A percentile compares a stretch with the other conserved stretches of the same genome.
These are phyloP conservation scores for Fusarium nanum DNA, from an alignment of 2,329 filamentous ascomycete genomes.

Conservation along the genomic window DNA sequence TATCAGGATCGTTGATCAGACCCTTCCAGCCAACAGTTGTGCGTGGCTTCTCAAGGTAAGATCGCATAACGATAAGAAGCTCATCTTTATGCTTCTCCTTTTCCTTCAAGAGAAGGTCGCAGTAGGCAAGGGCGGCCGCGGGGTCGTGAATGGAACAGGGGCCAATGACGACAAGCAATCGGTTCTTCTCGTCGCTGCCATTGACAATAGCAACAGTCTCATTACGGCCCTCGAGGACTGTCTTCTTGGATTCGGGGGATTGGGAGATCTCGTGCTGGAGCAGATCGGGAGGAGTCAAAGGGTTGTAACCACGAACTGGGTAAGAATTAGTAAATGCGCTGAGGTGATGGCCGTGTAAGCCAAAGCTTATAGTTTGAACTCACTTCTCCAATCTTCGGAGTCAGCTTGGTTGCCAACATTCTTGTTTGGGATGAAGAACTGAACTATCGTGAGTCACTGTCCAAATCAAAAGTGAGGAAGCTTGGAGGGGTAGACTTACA, in stretches of 20 bases:
- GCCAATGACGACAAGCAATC: conserved; percentile 81
- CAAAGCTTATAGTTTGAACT: conserved; percentile 47
- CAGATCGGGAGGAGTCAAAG: conserved; percentile 90
- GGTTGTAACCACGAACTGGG: conserved; percentile 88
- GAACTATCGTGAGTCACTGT: conserved; percentile 47
- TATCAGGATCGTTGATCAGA: conserved; percentile 97
- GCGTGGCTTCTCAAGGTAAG: conserved; percentile 97
- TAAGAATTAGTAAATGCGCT: conserved; percentile 41
- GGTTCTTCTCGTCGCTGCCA: conserved; percentile 69
- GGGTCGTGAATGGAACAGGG: conserved; percentile 99
- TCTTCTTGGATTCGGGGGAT: conserved; percentile 66
- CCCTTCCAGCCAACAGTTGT: conserved; percentile 99
- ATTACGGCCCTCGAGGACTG: conserved; percentile 70
- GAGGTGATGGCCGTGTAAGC: not conserved
- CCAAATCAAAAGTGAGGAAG: conserved; percentile 21
- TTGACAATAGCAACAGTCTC: conserved; percentile 77
- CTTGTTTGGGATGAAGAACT: conserved; percentile 82
- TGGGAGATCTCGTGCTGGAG: conserved; percentile 91
- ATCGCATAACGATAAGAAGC: conserved; percentile 95
- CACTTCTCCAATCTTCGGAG: conserved; percentile 87
- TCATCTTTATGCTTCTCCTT: conserved; percentile 91
- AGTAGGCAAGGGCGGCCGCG: conserved; percentile 90
- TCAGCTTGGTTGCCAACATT: conserved; percentile 79
- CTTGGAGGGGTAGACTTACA: conserved; percentile 38
- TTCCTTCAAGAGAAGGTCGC: conserved; percentile 80